Percentiles rank a stretch among this genome's conserved stretches.
Conservation (phyloP, 176 grass and related monocot genomes). For the Hordeum marinum region DNA sequence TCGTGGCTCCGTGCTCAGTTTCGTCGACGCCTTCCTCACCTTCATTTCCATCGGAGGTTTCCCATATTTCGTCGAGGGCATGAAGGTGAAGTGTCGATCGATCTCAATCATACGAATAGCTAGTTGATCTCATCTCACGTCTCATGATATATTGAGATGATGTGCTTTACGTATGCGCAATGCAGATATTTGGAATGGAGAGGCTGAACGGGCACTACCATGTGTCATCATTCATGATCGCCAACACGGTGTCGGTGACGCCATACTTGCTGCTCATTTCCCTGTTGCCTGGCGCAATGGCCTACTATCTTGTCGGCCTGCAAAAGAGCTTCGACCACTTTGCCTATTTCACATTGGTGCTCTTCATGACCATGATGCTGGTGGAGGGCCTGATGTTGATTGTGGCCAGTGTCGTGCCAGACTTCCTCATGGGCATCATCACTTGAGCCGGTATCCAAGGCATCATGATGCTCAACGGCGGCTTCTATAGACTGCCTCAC, state of each 20-base stretch:
- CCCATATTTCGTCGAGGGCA: no score
- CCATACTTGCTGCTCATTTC: conserved; percentile 41
- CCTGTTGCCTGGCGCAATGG: conserved; percentile 36
- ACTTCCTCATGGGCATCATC: conserved; percentile 70
- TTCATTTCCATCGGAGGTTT: no score
- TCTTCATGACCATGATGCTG: conserved; percentile 45
- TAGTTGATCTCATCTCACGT: no score
- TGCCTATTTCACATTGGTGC: conserved; percentile 12
- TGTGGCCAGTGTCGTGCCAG: conserved; percentile 34
- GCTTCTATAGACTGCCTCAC: conserved; percentile 45
- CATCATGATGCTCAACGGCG: conserved; percentile 45
- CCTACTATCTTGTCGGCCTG: conserved; percentile 46
- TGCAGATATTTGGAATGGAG: conserved; percentile 47
- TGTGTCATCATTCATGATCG: conserved; percentile 33
- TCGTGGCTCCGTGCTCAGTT: no score
- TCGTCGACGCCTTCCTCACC: no score
- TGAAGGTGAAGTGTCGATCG: no score
- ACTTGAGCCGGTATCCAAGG: conserved; percentile 53
- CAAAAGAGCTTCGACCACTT: conserved; percentile 33
- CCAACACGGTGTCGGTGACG: conserved; percentile 45
- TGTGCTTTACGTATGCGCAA: neutral
- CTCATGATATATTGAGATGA: no score
- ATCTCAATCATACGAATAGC: no score
- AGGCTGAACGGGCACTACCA: conserved; percentile 53
- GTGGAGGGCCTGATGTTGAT: conserved; percentile 61